These are phyloP conservation scores for Cryphonectria radicalis DNA, from an alignment of 2,329 filamentous ascomycete genomes.

Conservation along the genomic window DNA sequence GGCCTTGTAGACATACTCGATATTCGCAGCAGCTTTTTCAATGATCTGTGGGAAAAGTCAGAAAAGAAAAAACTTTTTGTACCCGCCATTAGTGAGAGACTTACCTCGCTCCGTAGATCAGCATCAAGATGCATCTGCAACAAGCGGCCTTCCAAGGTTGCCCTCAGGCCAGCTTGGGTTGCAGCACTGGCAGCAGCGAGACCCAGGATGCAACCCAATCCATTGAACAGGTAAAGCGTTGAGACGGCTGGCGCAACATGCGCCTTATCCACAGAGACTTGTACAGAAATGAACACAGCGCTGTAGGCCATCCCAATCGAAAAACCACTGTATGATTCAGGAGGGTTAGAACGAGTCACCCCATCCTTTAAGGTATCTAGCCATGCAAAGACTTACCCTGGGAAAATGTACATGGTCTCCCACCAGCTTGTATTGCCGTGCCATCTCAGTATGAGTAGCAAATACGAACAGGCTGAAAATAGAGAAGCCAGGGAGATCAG, in stretches of 20 bases:
- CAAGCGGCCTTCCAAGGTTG: conserved; percentile 32
- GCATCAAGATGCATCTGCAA: conserved; percentile 32
- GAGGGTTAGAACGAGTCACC: background rate
- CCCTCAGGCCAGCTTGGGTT: conserved; percentile 36
- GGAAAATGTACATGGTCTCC: conserved; percentile 64
- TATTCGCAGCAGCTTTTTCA: conserved; percentile 38
- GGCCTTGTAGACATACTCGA: conserved; percentile 39
- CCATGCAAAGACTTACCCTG: conserved; percentile 40
- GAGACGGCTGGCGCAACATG: conserved; percentile 48
- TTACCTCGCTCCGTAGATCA: conserved; percentile 33
- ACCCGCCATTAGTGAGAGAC: too few species aligned
- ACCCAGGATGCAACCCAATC: conserved; percentile 45
- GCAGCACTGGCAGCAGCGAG: conserved; percentile 45
- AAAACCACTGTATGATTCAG: conserved; percentile 39
- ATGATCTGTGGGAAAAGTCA: conserved; percentile 37
- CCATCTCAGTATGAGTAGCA: conserved; percentile 61
- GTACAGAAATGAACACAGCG: conserved; percentile 48
- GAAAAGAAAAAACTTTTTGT: background rate
- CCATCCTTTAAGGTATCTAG: background rate
- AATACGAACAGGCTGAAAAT: conserved; percentile 54
- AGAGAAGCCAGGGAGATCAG: conserved; percentile 56
- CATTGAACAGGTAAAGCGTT: conserved; percentile 44
- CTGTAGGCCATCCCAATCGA: conserved; percentile 47
- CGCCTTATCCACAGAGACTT: conserved; percentile 43
- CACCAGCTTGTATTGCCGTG: conserved; percentile 58